These are phyloP conservation scores for Raphanus hybrid DNA, from an alignment of 441 rosid genomes.

Conservation along the genomic window DNA sequence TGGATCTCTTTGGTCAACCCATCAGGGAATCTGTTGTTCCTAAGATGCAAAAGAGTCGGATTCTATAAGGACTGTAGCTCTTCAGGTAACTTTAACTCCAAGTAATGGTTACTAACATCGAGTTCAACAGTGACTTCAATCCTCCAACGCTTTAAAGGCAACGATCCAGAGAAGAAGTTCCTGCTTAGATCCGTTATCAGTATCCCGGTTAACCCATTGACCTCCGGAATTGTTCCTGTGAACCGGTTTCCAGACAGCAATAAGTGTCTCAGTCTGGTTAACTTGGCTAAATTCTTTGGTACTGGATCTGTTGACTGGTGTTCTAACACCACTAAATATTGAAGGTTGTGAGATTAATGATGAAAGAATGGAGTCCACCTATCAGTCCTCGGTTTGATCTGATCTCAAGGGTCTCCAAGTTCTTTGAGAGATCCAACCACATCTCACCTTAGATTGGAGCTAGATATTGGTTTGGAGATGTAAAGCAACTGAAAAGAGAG, in stretches of 20 bases:
- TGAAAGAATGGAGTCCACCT: conserved; percentile 62
- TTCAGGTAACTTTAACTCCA: conserved; percentile 47
- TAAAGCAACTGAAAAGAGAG: conserved; percentile 71
- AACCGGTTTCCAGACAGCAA: conserved; percentile 76
- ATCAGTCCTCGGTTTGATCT: conserved; percentile 74
- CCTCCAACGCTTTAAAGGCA: conserved; percentile 62
- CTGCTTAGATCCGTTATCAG: conserved; percentile 78
- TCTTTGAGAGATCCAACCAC: conserved; percentile 63
- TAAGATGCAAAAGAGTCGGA: not conserved
- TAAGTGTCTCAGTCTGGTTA: conserved; percentile 51
- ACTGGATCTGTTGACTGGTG: conserved; percentile 63
- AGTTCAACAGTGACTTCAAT: conserved; percentile 73
- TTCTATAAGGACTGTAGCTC: conserved; percentile 55
- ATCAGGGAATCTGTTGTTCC: conserved; percentile 73
- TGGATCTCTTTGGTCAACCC: conserved; percentile 57
- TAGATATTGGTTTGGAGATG: conserved; percentile 51
- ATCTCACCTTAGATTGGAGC: conserved; percentile 44
- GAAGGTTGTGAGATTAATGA: conserved; percentile 63
- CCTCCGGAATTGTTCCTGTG: conserved; percentile 62
- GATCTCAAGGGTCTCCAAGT: conserved; percentile 71
- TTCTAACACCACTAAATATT: conserved; percentile 70
- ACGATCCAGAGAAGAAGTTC: conserved; percentile 65
- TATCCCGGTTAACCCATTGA: conserved; percentile 55
- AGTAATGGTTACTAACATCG: conserved; percentile 72
- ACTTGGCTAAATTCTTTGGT: conserved; percentile 51